These are phyloP conservation scores for Talaromyces marneffei DNA, from an alignment of 2,329 filamentous ascomycete species.

Conservation along the genomic window DNA sequence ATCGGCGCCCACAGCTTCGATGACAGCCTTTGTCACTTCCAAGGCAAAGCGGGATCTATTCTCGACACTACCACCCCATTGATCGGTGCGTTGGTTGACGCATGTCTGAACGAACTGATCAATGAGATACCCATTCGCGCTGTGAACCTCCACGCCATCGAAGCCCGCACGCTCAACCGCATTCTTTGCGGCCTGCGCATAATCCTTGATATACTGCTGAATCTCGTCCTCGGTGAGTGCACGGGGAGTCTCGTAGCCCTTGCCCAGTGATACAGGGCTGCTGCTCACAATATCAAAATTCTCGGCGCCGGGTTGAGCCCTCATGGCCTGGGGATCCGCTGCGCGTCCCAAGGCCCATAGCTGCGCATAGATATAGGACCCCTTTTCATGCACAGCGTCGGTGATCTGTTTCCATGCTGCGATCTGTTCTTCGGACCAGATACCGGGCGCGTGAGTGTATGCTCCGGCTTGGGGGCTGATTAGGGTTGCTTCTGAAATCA, in stretches of 20 bases:
- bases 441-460: constrained; percentile 50
- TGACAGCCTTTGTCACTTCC: constrained; percentile 43
- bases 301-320: constrained; percentile 20
- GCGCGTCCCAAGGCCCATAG: constrained; percentile 56
- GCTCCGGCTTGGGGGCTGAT: constrained; percentile 42
- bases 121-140: constrained; percentile 44
- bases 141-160: constrained; percentile 46
- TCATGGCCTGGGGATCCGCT: constrained; percentile 34
- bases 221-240: constrained; percentile 38
- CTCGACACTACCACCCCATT: constrained; percentile 46
- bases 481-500: constrained; percentile 53
- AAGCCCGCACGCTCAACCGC: constrained; percentile 49
- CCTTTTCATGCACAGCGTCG: constrained; percentile 56
- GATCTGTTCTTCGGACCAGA: constrained; percentile 50
- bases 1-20: constrained; percentile 37
- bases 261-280: constrained; percentile 36
- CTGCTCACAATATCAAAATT: constrained; percentile 29
- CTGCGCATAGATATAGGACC: constrained; percentile 54
- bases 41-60: constrained; percentile 49
- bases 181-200: constrained; percentile 39
- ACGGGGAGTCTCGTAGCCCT: constrained; percentile 22
- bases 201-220: constrained; percentile 33
- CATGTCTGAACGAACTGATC: constrained; percentile 47
- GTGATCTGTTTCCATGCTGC: constrained; percentile 54
- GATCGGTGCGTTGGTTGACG: constrained; percentile 44